phyloP scores from a whole-genome alignment of 441 rosid species.

The Pelargonium cotyledonis region DNA sequence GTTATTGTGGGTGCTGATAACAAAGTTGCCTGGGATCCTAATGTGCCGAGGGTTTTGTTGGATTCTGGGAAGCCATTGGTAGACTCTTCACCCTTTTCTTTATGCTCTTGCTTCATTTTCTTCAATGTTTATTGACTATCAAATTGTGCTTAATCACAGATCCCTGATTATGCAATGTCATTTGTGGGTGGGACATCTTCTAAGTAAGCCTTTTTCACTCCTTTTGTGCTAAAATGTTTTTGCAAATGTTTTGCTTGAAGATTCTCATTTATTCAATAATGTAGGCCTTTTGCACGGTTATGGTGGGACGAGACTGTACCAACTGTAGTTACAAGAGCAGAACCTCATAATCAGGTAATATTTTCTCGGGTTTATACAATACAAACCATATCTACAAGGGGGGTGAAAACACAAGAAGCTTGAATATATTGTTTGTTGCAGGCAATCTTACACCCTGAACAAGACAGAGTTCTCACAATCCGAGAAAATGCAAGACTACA shows the following conservation, averaged over 20 bases:
- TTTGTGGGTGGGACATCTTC: constrained; percentile 41
- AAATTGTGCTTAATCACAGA: constrained; percentile 27
- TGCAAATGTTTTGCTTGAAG: background rate
- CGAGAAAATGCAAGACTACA: constrained; percentile 67
- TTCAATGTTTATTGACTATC: background rate
- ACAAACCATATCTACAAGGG: background rate
- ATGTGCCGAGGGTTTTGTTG: constrained; percentile 34
- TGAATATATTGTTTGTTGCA: constrained; percentile 5
- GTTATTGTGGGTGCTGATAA: constrained; percentile 42
- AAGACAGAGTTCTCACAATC: constrained; percentile 57
- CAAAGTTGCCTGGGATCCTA: constrained; percentile 53
- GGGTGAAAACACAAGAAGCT: no score
- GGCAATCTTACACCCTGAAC: constrained; percentile 58
- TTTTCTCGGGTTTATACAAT: background rate
- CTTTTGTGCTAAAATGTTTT: background rate
- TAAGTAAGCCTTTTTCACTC: constrained; percentile 33
- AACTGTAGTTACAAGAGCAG: constrained; percentile 71
- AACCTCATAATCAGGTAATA: constrained; percentile 73
- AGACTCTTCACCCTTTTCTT: background rate
- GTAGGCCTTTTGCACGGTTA: constrained; percentile 65
- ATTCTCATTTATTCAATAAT: background rate
- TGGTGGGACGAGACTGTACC: constrained; percentile 90
- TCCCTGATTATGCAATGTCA: constrained; percentile 60
- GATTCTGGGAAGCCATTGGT: constrained; percentile 56
- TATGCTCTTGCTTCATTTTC: background rate